phyloP scores from a whole-genome alignment of 352 stramenopile genomes.

The Phytopythium litorale region DNA sequence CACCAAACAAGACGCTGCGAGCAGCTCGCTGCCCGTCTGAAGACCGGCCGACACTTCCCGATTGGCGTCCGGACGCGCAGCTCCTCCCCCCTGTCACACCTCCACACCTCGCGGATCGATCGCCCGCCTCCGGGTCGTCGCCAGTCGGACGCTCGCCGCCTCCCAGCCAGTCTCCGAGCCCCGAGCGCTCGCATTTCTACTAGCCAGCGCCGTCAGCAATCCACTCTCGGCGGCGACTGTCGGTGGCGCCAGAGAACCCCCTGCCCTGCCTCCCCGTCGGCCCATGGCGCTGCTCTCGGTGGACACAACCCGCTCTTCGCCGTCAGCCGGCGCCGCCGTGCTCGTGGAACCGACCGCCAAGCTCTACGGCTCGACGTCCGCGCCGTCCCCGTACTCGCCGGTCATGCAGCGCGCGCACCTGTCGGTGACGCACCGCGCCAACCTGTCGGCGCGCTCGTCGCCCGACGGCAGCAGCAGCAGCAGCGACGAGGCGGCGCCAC shows the following conservation, averaged over 20 bases:
- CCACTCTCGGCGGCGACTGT: background rate
- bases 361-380: constrained; percentile 19
- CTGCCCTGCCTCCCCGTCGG: background rate
- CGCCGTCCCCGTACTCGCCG: constrained; percentile 9
- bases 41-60: background rate
- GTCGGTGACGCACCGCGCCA: constrained; percentile 16
- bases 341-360: constrained; percentile 8
- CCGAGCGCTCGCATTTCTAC: background rate
- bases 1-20: too few relatives aligned
- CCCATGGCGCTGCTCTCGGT: constrained; percentile 11
- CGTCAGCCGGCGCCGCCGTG: background rate
- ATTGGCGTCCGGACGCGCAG: background rate
- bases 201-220: background rate
- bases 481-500: constrained; percentile 31
- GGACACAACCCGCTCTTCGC: background rate
- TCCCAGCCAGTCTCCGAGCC: too few relatives aligned
- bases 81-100: background rate
- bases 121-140: too few relatives aligned
- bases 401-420: constrained; percentile 2
- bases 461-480: constrained; percentile 30
- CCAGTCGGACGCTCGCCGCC: too few relatives aligned
- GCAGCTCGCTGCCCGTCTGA: background rate
- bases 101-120: background rate
- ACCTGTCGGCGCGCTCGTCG: constrained; percentile 23
- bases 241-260: background rate